Evolutionary conservation across 1,139 yeast genomes (phyloP).

Genomic region (Yamadazyma mexicana): DNA sequence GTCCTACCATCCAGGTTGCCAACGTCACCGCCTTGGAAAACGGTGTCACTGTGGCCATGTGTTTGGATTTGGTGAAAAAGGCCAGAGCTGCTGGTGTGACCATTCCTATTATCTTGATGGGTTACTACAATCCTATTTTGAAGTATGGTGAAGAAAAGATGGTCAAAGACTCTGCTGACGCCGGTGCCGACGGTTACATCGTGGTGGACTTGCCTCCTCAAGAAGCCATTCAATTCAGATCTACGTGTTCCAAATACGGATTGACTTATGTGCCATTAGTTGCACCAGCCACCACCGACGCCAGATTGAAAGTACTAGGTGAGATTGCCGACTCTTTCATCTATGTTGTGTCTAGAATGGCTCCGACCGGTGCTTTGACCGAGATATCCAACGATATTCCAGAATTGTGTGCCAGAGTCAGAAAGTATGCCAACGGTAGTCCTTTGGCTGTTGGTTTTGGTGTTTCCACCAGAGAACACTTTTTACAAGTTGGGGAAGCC

Average conservation of each 20-base stretch:
- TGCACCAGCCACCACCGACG: conserved; percentile 95
- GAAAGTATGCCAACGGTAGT: conserved; percentile 67
- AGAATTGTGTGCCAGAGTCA: conserved; percentile 70
- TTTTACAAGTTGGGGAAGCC: conserved; percentile 68
- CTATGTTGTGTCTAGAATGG: conserved; percentile 96
- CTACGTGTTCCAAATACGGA: conserved; percentile 64
- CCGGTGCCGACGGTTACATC: conserved; percentile 94
- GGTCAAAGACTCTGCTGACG: conserved; percentile 71
- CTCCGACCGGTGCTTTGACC: conserved; percentile 87
- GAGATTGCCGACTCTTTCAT: conserved; percentile 91
- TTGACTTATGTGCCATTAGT: conserved; percentile 88
- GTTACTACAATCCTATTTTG: conserved; percentile 92
- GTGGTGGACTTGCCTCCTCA: conserved; percentile 97
- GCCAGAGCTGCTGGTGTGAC: conserved; percentile 86
- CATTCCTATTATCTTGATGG: conserved; percentile 91
- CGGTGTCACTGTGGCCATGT: conserved; percentile 69
- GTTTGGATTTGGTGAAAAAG: conserved; percentile 66
- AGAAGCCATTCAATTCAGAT: conserved; percentile 88
- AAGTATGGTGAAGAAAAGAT: conserved; percentile 86
- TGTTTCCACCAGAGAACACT: conserved; percentile 91
- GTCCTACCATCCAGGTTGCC: conserved; percentile 92
- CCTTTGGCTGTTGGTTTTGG: conserved; percentile 98
- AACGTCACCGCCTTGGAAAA: conserved; percentile 77
- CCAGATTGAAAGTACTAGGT: conserved; percentile 73
- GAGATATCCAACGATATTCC: conserved; percentile 66